Conservation (phyloP, 208 protist genomes). For the Crithidia thermophila region DNA sequence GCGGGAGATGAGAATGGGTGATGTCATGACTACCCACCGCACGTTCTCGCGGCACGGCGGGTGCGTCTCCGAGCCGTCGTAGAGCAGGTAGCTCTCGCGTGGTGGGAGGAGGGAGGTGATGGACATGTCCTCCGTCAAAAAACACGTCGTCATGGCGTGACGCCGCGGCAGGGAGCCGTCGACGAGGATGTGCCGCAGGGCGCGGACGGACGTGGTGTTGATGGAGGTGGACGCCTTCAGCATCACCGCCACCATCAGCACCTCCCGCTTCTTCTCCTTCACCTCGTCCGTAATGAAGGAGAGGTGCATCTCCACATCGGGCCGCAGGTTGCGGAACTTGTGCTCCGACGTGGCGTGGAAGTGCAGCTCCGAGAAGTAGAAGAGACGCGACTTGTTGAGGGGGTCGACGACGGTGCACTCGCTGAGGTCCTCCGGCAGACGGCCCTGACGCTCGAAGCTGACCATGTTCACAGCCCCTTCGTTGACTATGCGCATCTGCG, state of each 20-base stretch:
- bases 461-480: conserved; percentile 52
- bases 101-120: conserved; percentile 50
- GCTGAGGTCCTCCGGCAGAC: conserved; percentile 35
- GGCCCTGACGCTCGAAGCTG: conserved; percentile 33
- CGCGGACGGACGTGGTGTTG: conserved; percentile 57
- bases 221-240: conserved; percentile 56
- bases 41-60: conserved; percentile 81
- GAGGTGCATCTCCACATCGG: conserved; percentile 75
- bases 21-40: conserved; percentile 79
- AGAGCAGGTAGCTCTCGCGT: conserved; percentile 68
- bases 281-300: conserved; percentile 38
- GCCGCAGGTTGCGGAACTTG: conserved; percentile 49
- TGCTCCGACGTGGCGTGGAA: conserved; percentile 74
- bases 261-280: conserved; percentile 24
- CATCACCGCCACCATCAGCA: conserved; percentile 62
- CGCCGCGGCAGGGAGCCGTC: conserved; percentile 58
- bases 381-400: conserved; percentile 34
- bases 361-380: conserved; percentile 62
- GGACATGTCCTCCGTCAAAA: conserved; percentile 52
- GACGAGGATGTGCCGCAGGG: conserved; percentile 68
- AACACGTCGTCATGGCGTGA: conserved; percentile 66
- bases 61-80: conserved; percentile 77
- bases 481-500: conserved; percentile 66
- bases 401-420: conserved; percentile 66
- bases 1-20: conserved; percentile 64